Conservation (phyloP, 2,329 filamentous ascomycete species). For the Pseudopyrenochaeta lycopersici region DNA sequence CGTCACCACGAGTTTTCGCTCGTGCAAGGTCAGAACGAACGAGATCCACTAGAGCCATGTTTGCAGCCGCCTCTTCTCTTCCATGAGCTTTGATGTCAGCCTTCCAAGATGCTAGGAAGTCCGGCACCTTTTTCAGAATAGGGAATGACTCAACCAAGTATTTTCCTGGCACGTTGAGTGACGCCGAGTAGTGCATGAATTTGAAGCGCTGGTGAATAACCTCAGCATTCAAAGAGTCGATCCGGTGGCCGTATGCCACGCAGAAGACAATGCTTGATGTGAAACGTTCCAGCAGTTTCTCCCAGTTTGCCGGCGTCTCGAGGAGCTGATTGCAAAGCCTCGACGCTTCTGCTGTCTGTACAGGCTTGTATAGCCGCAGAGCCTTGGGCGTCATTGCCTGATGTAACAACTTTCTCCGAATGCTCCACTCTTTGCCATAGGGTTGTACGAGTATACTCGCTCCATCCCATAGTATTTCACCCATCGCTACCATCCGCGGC, state of each 20-base stretch:
- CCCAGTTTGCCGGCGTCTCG: constrained; percentile 52
- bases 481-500: constrained; percentile 57
- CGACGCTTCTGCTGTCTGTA: constrained; percentile 60
- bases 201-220: constrained; percentile 59
- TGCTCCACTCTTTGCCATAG: constrained; percentile 58
- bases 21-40: constrained; percentile 52
- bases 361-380: constrained; percentile 56
- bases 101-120: constrained; percentile 59
- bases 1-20: constrained; percentile 42
- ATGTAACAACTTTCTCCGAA: constrained; percentile 49
- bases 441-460: constrained; percentile 59
- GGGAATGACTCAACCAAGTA: constrained; percentile 60
- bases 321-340: constrained; percentile 57
- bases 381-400: constrained; percentile 57
- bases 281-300: constrained; percentile 58
- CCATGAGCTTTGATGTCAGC: constrained; percentile 53
- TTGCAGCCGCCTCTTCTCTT: constrained; percentile 49
- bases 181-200: constrained; percentile 60
- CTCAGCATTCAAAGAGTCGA: constrained; percentile 57
- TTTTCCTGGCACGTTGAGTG: constrained; percentile 57
- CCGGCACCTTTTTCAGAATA: constrained; percentile 55
- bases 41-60: constrained; percentile 53
- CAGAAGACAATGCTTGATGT: constrained; percentile 61
- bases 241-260: constrained; percentile 61
- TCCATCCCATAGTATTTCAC: constrained; percentile 56